Conservation (phyloP, 805 yeast species). For the Saccharomycodes ludwigii region DNA sequence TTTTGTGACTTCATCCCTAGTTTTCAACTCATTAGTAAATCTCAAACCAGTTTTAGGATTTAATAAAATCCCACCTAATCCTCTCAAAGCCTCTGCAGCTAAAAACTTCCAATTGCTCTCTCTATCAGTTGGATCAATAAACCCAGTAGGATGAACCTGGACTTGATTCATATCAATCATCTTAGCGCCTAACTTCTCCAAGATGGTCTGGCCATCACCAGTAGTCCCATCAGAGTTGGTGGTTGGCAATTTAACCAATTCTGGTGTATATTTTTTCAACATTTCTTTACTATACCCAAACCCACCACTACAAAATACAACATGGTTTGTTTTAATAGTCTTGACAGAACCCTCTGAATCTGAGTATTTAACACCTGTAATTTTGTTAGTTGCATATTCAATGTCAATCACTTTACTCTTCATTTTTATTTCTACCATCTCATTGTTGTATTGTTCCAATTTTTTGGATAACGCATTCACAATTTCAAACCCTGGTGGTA, state of each 20-base stretch:
- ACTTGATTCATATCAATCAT: conserved; percentile 46
- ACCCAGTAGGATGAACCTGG: conserved; percentile 55
- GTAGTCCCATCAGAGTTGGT: conserved; percentile 45
- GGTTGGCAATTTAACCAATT: conserved; percentile 34
- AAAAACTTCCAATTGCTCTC: conserved; percentile 36
- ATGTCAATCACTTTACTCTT: conserved; percentile 28
- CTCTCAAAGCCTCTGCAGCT: conserved; percentile 50
- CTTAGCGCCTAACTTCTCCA: conserved; percentile 34
- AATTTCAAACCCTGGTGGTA: conserved; percentile 52
- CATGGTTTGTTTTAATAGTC: conserved; percentile 18
- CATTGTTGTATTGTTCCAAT: conserved; percentile 18
- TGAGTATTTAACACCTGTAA: conserved; percentile 32
- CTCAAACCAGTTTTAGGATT: conserved; percentile 33
- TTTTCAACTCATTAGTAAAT: conserved; percentile 40
- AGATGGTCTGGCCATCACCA: conserved; percentile 46
- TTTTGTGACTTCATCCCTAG: conserved; percentile 40
- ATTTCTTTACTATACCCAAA: conserved; percentile 30
- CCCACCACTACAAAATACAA: conserved; percentile 51
- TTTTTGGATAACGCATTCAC: conserved; percentile 31
- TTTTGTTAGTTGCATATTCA: conserved; percentile 13
- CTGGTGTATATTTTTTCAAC: conserved; percentile 34
- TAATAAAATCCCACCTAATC: conserved; percentile 43
- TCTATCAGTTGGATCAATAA: conserved; percentile 32
- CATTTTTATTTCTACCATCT: conserved; percentile 25
- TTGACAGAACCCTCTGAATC: conserved; percentile 18